phyloP scores from a whole-genome alignment of 2,329 filamentous ascomycete species.

The Neopestalotiopsis clavispora region DNA sequence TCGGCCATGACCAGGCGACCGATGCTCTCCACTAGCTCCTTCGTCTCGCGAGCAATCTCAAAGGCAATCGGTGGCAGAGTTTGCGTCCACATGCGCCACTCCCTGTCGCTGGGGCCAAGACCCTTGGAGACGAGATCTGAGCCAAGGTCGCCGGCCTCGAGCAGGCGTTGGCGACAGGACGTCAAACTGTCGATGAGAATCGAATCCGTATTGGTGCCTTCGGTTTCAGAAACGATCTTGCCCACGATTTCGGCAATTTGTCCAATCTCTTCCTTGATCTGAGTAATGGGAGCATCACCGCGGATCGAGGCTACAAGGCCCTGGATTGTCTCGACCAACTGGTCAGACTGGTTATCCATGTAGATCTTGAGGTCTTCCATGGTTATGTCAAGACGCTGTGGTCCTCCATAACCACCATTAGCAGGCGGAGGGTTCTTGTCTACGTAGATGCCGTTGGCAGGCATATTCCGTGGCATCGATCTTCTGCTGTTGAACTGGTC shows the following conservation, averaged over 20 bases:
- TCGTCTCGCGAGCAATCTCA: conserved; percentile 81
- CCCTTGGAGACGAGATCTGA: conserved; percentile 60
- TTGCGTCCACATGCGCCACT: conserved; percentile 70
- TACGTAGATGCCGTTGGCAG: conserved; percentile 39
- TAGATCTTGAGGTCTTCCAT: conserved; percentile 69
- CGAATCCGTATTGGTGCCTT: conserved; percentile 57
- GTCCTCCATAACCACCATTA: conserved; percentile 44
- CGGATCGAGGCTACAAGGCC: conserved; percentile 77
- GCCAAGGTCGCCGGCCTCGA: conserved; percentile 67
- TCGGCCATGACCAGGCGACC: conserved; percentile 42
- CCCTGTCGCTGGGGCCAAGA: conserved; percentile 54
- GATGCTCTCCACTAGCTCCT: conserved; percentile 67
- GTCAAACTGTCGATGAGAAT: conserved; percentile 62
- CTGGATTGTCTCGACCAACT: conserved; percentile 80
- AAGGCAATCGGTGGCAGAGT: conserved; percentile 84
- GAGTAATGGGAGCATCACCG: conserved; percentile 63
- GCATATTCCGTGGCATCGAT: conserved; percentile 15
- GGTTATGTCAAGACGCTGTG: conserved; percentile 42
- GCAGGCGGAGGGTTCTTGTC: conserved; percentile 40
- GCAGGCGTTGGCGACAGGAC: conserved; percentile 67
- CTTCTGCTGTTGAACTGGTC: conserved; percentile 36
- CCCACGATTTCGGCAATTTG: conserved; percentile 74
- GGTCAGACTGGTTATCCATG: conserved; percentile 81
- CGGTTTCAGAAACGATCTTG: conserved; percentile 71
- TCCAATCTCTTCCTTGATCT: conserved; percentile 72